Percentiles rank a stretch among this genome's conserved stretches.
Evolutionary conservation across 2,329 filamentous ascomycete species (phyloP).

Genomic region (Chaetomium sp.): DNA sequence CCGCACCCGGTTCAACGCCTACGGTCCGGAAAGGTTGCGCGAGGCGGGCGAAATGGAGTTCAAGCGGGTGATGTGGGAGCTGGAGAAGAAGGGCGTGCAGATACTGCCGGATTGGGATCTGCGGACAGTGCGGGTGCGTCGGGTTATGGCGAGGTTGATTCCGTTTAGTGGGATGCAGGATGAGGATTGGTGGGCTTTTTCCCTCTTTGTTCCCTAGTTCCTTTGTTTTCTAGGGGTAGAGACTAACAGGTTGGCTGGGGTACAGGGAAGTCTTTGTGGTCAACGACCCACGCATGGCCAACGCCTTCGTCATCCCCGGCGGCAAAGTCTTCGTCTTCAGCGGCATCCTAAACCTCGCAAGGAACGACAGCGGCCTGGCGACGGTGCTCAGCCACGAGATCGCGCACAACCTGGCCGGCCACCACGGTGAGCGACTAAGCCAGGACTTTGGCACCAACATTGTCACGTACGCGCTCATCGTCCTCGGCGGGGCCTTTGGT

Average conservation of each 20-base stretch:
- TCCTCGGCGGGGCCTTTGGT: slow-evolving; percentile 40
- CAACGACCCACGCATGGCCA: slow-evolving; percentile 50
- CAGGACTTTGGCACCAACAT: slow-evolving; percentile 46
- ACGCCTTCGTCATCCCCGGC: slow-evolving; percentile 72
- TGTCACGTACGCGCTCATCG: slow-evolving; percentile 43
- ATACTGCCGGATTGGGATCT: slow-evolving; percentile 54
- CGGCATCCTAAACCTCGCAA: slow-evolving; percentile 62
- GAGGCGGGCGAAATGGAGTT: slow-evolving; percentile 48
- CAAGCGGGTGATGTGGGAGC: slow-evolving; percentile 48
- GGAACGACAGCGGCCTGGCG: slow-evolving; percentile 62
- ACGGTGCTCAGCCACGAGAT: slow-evolving; percentile 76
- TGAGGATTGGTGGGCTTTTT: slow-evolving; percentile 57
- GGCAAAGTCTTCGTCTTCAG: slow-evolving; percentile 76
- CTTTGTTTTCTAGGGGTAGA: not conserved
- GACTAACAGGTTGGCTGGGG: not conserved
- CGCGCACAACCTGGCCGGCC: slow-evolving; percentile 65
- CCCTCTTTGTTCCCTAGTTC: not conserved
- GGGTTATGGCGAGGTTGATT: slow-evolving; percentile 60
- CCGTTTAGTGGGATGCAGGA: slow-evolving; percentile 58
- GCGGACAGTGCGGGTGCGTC: slow-evolving; percentile 48
- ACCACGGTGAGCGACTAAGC: slow-evolving; percentile 58
- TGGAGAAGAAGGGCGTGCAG: slow-evolving; percentile 43
- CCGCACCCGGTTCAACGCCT: slow-evolving; percentile 66
- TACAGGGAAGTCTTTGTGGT: slow-evolving; percentile 63
- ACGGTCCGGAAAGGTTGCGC: slow-evolving; percentile 49